Base-by-base conservation (phyloP, 345 rosid species). In the Aquilaria yunnanensis region DNA sequence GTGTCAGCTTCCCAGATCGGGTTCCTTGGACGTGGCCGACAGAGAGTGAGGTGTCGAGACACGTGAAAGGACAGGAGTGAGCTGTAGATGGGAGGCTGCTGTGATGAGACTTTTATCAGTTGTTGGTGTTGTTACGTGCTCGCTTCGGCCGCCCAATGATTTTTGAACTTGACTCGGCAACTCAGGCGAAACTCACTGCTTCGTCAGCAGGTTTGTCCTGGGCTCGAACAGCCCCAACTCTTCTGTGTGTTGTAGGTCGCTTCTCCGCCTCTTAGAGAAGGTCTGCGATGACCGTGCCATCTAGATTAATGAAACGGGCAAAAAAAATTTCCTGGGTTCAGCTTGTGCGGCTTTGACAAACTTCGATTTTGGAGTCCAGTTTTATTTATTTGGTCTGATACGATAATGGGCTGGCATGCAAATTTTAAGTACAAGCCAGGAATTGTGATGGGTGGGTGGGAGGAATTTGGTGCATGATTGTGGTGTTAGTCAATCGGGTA, bases 401-500 rank as follows among this genome's bases (percentile, higher is more conserved):
- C 16, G 14, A 12, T 11, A 10, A 33, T n/a, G 68, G 60, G 67
- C 80, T 85, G 98, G 92, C 5, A 85, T 86, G 2, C 72, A 64
- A 57, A n/a, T n/a, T 60, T 92, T 41, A 81, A 74, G 72, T 91
- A 87, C 78, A 86, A 86, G 73, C 96, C 97, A 23, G 99, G 99
- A 67, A 78, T 70, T 41, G 74, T 90, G 59, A 75, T 85, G 80
- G 97, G 97, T 16, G 23, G 23, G 23, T 46, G 97, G 99, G 64
- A 90, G 74, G 68, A 71, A 82, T 56, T 70, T 81, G 65, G 83
- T 80, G 61, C 89, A 83, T 33, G 85, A 78, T 70, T 94, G 99
- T 59, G 87, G 89, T 16, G 66, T 81, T 72, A 82, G 72, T 78
- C 96, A 55, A 77, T 91, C 57, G 96, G 97, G 8, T 94, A 88